Base-by-base conservation (phyloP, 2,329 filamentous ascomycete species). In the Arthrobotrys sphaeroides region DNA sequence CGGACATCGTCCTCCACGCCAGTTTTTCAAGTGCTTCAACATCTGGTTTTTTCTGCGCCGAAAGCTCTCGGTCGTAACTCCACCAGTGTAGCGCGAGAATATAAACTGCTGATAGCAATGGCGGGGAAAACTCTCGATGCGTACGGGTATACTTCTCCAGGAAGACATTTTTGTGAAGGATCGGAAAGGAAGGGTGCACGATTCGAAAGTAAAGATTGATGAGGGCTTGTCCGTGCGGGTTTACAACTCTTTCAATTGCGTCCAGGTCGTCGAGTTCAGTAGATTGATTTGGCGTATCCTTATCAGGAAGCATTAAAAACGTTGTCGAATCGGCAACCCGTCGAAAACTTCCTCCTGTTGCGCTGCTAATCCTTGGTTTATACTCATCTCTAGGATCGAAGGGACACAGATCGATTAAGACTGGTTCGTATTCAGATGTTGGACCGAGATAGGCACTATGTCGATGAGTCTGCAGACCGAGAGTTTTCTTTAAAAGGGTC, bases 341-440 rank as follows among this genome's bases (percentile, higher is more conserved):
- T 80, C 92, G 87, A 72, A 94, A 86, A 3, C 87, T 89, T 28
- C 88, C 89, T 78, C 88, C 85, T 12, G 64, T 74, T 9, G 76
- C 61, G n/a, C 77, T 74, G 42, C 77, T 61, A 24, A 86, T 83
- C 40, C 90, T 87, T 69, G 92, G 86, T 20, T 91, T 87, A 80
- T 90, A 93, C 83, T 94, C 91, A 84, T 94, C 91, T 81, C 91
- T 90, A 28, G 89, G 90, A 83, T 94, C 91, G 82, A 94, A 94
- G 4, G 89, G 86, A 20, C 91, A 93, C 20, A 94, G 86, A 79
- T 92, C 91, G 82, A 94, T 92, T 65, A 95, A 85, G n/a, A 90
- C 90, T 13, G 91, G 90, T 81, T 95, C 92, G 81, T 94, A 92
- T 79, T 93, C 91, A 59, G 91, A 93, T 59, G 91, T 94, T 70